Conservation (phyloP, 257 asterid genomes). For the Eustoma russellianum region DNA sequence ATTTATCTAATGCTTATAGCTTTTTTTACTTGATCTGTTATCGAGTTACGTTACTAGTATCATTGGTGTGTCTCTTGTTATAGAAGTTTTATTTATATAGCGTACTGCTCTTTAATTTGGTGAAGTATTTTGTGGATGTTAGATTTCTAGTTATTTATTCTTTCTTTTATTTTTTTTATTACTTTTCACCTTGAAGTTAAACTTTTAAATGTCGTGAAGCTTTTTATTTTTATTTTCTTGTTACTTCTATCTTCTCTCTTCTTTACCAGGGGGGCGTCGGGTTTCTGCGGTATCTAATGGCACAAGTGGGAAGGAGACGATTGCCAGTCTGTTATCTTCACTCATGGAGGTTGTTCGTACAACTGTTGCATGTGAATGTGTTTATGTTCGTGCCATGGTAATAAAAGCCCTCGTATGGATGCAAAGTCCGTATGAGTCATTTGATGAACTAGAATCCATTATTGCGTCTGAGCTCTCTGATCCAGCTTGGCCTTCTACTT, state of each 20-base stretch:
- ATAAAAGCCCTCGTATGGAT: conserved; percentile 98
- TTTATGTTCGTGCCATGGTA: conserved; percentile 96
- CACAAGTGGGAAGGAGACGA: conserved; percentile 69
- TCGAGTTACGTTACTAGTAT: no score
- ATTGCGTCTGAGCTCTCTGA: conserved; percentile 96
- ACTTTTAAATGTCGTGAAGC: no score
- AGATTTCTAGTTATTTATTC: conserved; percentile 3
- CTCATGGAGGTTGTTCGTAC: conserved; percentile 97
- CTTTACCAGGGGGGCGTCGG: conserved; percentile 50
- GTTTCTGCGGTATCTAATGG: conserved; percentile 66
- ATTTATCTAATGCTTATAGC: no score
- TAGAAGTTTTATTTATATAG: no score
- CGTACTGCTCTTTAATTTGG: no score
- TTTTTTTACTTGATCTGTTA: no score
- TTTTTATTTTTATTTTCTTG: no score
- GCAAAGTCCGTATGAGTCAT: conserved; percentile 97
- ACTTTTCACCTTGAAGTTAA: background rate
- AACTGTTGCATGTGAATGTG: conserved; percentile 98
- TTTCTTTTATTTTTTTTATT: background rate
- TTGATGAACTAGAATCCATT: conserved; percentile 90
- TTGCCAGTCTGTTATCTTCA: conserved; percentile 89
- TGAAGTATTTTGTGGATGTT: background rate
- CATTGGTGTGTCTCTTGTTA: no score
- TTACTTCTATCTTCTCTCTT: no score
- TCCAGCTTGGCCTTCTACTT: conserved; percentile 92